Conservation (phyloP, 345 rosid species). For the Viola odorata region DNA sequence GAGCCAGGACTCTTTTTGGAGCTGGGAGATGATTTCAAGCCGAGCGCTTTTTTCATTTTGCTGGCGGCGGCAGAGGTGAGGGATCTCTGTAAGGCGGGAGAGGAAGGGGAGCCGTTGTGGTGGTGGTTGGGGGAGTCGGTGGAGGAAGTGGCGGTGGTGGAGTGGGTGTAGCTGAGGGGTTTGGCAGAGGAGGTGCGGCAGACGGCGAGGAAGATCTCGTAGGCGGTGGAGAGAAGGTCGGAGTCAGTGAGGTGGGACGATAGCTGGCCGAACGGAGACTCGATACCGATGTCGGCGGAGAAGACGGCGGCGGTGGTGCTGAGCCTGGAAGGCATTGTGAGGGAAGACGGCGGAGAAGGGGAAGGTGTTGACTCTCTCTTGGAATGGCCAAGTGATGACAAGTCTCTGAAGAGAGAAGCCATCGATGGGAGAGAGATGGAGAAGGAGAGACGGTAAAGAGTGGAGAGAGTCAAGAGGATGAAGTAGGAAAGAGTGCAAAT, state of each 20-base stretch:
- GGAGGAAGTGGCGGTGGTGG: conserved; percentile 32
- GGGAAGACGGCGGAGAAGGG: conserved; percentile 20
- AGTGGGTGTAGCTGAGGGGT: conserved; percentile 49
- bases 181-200: conserved; percentile 78
- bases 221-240: conserved; percentile 78
- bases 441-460: background rate
- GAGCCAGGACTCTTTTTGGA: conserved; percentile 66
- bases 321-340: conserved; percentile 24
- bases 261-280: conserved; percentile 78
- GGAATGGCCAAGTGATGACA: conserved; percentile 70
- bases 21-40: conserved; percentile 72
- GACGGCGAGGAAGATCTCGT: conserved; percentile 89
- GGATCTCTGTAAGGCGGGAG: conserved; percentile 66
- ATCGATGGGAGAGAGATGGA: conserved; percentile 20
- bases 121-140: conserved; percentile 37
- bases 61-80: conserved; percentile 89
- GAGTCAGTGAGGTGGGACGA: conserved; percentile 57
- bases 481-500: too few species aligned
- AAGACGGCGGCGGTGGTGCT: conserved; percentile 5
- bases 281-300: conserved; percentile 38
- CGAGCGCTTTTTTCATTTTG: conserved; percentile 91
- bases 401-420: conserved; percentile 96
- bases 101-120: conserved; percentile 30
- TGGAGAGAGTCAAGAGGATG: background rate
- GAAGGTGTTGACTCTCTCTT: conserved; percentile 62